Conservation (phyloP, 495 filamentous ascomycete species). For the Penicillium cataractarum region DNA sequence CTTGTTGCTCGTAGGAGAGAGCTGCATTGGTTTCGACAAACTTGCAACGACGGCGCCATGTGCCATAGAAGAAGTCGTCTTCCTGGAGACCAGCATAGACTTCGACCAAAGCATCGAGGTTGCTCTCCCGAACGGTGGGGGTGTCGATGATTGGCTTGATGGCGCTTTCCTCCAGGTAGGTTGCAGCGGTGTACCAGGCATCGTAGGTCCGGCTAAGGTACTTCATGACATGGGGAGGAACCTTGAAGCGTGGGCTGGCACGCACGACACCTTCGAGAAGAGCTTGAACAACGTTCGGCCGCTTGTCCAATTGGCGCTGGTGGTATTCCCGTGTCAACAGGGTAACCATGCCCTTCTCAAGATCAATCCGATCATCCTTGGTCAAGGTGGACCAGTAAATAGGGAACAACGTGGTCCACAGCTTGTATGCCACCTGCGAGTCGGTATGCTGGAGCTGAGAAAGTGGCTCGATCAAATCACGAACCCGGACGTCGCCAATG, state of each 20-base stretch:
- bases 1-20: conserved; percentile 96
- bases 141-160: conserved; percentile 85
- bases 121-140: conserved; percentile 81
- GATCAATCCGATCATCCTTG: conserved; percentile 85
- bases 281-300: conserved; percentile 92
- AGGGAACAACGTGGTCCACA: conserved; percentile 91
- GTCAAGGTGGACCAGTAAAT: conserved; percentile 88
- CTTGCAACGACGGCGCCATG: conserved; percentile 92
- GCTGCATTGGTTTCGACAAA: conserved; percentile 97
- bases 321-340: conserved; percentile 95
- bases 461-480: conserved; percentile 87
- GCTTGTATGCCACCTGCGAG: conserved; percentile 71
- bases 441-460: conserved; percentile 95
- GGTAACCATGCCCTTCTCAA: conserved; percentile 84
- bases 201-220: conserved; percentile 89
- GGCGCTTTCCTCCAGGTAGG: conserved; percentile 80
- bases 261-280: conserved; percentile 83
- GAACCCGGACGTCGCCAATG: conserved; percentile 78
- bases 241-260: conserved; percentile 80
- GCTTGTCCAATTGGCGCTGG: conserved; percentile 85
- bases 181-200: conserved; percentile 90
- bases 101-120: conserved; percentile 89
- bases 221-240: conserved; percentile 95
- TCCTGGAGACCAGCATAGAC: conserved; percentile 88
- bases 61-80: conserved; percentile 96